Evolutionary conservation across 805 yeast genomes (phyloP).

Genomic region (Jamesozyma rosinii): DNA sequence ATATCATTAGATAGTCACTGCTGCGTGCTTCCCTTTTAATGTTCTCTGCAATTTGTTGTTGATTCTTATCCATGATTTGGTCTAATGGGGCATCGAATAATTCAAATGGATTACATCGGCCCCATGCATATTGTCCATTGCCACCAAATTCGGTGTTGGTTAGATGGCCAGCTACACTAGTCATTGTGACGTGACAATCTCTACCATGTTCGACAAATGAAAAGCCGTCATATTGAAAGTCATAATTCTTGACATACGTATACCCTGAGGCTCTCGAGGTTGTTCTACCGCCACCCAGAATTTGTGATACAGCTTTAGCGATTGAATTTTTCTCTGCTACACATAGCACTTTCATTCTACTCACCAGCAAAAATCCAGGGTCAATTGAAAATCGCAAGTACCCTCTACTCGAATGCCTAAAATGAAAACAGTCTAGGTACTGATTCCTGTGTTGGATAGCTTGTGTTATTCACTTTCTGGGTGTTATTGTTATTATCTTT

Average conservation of each 20-base stretch:
- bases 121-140: slow-evolving; percentile 44
- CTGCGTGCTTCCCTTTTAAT: slow-evolving; percentile 54
- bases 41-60: slow-evolving; percentile 48
- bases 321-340: slow-evolving; percentile 97
- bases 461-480: too few species aligned
- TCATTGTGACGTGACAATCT: slow-evolving; percentile 73
- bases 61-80: slow-evolving; percentile 35
- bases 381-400: not conserved
- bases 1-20: slow-evolving; percentile 66
- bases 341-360: slow-evolving; percentile 64
- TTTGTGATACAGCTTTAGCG: slow-evolving; percentile 63
- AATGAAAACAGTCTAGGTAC: too few species aligned
- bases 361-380: not conserved
- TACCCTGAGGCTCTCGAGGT: slow-evolving; percentile 40
- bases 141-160: slow-evolving; percentile 51
- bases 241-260: slow-evolving; percentile 71
- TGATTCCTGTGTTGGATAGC: too few species aligned
- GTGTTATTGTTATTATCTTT: too few species aligned
- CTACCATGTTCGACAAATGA: slow-evolving; percentile 42
- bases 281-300: slow-evolving; percentile 65
- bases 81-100: slow-evolving; percentile 64
- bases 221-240: slow-evolving; percentile 53
- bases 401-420: not conserved
- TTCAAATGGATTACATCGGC: slow-evolving; percentile 50
- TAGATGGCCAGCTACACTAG: slow-evolving; percentile 86